Evolutionary conservation across 2,329 filamentous ascomycete genomes (phyloP), one percentile per base, ranked within the genome.

Genomic region (Trichoderma arundinaceum): DNA sequence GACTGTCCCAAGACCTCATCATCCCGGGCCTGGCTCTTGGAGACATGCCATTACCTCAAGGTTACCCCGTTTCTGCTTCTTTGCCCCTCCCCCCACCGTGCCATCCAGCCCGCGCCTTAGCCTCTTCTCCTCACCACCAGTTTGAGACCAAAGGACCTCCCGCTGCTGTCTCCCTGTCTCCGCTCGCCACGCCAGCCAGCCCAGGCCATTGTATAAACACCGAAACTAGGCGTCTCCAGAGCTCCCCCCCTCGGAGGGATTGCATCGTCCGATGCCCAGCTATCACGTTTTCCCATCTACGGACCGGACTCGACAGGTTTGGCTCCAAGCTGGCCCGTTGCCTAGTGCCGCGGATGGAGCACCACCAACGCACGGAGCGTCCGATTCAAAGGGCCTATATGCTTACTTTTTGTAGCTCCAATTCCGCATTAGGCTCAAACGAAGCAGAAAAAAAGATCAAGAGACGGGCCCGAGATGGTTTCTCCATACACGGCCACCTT

Each of bases 351-450:
- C 9, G 7, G 33, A 51, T 17, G 57, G 44, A 17, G 57, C 44
- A n/a, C 12, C 28, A 28, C 46, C 46, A 41, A 13, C 52, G 17
- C 12, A 60, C 57, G 57, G 57, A 60, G 57, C 57, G 57, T 60
- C 57, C 57, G 57, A 51, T 32, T 51, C 22, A 43, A 8, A 41
- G 33, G 15, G 7, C 33, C 44, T 59, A 60, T 60, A 60, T 60
- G 57, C 57, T 60, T 60, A 60, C 57, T 49, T 51, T 12, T 49
- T 51, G 57, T 35, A 32, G 57, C 33, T 60, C 57, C 35, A 60
- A 39, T n/a, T 19, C 44, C 51, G 57, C 57, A 49, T 60, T 60
- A 60, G 57, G 19, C 46, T 33, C 57, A 60, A 51, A 60, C 57
- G 6, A 28, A 17, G 6, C 22, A 13, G 19, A 41, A 7, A 48